Conservation (phyloP, 495 filamentous ascomycete species). For the Aspergillus carlsbadensis region DNA sequence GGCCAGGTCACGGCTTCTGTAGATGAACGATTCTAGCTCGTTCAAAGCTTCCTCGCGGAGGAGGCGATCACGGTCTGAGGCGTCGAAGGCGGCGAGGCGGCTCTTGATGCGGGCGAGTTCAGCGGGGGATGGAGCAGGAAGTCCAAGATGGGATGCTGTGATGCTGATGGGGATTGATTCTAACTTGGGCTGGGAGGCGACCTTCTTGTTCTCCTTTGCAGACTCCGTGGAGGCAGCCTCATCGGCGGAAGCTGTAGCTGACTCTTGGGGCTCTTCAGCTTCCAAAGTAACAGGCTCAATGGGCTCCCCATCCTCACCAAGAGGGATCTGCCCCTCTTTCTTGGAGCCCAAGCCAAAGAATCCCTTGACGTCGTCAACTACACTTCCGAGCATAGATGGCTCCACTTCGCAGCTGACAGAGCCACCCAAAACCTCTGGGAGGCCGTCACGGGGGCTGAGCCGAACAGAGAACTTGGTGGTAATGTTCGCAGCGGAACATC, state of each 20-base stretch:
- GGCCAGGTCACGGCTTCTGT: constrained; percentile 79
- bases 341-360: constrained; percentile 91
- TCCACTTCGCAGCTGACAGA: constrained; percentile 82
- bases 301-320: constrained; percentile 58
- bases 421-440: constrained; percentile 74
- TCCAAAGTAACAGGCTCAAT: constrained; percentile 50
- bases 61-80: constrained; percentile 73
- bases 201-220: constrained; percentile 48
- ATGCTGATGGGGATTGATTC: constrained; percentile 70
- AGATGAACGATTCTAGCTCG: constrained; percentile 90
- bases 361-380: constrained; percentile 91
- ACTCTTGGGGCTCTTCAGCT: constrained; percentile 47
- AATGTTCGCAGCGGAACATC: constrained; percentile 74
- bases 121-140: constrained; percentile 50
- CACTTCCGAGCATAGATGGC: constrained; percentile 70
- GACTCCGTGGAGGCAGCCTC: constrained; percentile 46
- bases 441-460: constrained; percentile 70
- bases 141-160: constrained; percentile 59
- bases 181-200: constrained; percentile 58
- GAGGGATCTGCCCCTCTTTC: constrained; percentile 75
- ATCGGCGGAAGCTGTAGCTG: constrained; percentile 42
- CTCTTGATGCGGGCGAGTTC: constrained; percentile 66
- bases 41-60: constrained; percentile 87
- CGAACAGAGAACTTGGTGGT: constrained; percentile 75
- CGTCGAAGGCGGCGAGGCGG: constrained; percentile 76